Evolutionary conservation across 208 protist genomes (phyloP).

Genomic region (Strigomonas culicis): DNA sequence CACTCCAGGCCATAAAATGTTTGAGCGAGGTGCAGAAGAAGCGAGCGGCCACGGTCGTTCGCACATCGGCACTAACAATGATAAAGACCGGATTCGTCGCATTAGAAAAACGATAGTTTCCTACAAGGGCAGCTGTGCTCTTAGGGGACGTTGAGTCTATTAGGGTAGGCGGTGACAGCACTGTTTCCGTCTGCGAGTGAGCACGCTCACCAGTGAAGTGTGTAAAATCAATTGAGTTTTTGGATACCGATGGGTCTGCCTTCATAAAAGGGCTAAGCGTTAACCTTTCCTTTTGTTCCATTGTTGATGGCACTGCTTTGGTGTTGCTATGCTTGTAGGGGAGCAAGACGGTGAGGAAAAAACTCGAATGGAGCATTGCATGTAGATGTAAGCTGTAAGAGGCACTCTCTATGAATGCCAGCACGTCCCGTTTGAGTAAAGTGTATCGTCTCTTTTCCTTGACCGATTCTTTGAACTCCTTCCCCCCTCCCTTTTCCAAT

Average conservation of each 20-base stretch:
- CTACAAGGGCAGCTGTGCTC: slow-evolving; percentile 1
- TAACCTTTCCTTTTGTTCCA: too few relatives aligned
- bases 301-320: too few relatives aligned
- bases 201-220: slow-evolving; percentile 14
- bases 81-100: slow-evolving; percentile 46
- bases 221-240: slow-evolving; percentile 32
- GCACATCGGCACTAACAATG: slow-evolving; percentile 46
- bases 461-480: too few relatives aligned
- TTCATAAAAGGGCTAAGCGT: neutral
- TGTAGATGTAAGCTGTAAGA: too few relatives aligned
- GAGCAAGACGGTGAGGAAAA: too few relatives aligned
- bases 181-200: slow-evolving; percentile 18
- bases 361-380: too few relatives aligned
- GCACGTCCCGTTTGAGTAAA: too few relatives aligned
- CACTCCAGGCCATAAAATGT: slow-evolving; percentile 62
- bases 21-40: slow-evolving; percentile 65
- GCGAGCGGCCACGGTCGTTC: slow-evolving; percentile 47
- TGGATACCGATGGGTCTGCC: neutral
- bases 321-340: too few relatives aligned
- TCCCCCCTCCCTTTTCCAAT: too few relatives aligned
- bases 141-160: slow-evolving; percentile 3
- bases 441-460: too few relatives aligned
- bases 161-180: slow-evolving; percentile 23
- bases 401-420: too few relatives aligned
- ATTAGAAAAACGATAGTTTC: slow-evolving; percentile 30